These are phyloP conservation scores for Xylaria sp. DNA, from an alignment of 2,329 filamentous ascomycete genomes.

Conservation along the genomic window DNA sequence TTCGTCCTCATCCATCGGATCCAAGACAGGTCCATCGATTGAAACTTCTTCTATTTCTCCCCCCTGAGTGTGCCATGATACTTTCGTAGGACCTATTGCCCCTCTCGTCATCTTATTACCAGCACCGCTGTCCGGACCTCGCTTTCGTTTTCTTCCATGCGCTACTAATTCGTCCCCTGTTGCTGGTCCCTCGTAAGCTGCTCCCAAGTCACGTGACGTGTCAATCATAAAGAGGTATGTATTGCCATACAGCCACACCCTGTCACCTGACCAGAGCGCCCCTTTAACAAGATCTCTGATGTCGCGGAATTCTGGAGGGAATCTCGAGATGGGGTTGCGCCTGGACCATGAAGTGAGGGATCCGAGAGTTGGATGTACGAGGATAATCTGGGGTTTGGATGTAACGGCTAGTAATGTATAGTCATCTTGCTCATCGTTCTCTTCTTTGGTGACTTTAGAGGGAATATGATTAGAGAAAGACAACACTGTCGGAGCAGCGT, in stretches of 20 bases:
- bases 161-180: slow-evolving; percentile 47
- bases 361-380: slow-evolving; percentile 83
- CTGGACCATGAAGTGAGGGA: slow-evolving; percentile 86
- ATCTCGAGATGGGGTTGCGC: slow-evolving; percentile 78
- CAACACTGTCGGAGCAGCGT: slow-evolving; percentile 71
- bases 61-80: slow-evolving; percentile 42
- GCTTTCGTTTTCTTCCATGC: slow-evolving; percentile 65
- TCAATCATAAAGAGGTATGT: slow-evolving; percentile 95
- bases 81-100: slow-evolving; percentile 48
- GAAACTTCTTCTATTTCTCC: slow-evolving; percentile 44
- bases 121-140: slow-evolving; percentile 62
- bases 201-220: slow-evolving; percentile 74
- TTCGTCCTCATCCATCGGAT: slow-evolving; percentile 49
- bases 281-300: slow-evolving; percentile 86
- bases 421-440: slow-evolving; percentile 53
- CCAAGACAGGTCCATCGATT: slow-evolving; percentile 42
- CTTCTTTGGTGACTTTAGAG: slow-evolving; percentile 44
- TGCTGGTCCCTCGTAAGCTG: slow-evolving; percentile 44
- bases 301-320: slow-evolving; percentile 79
- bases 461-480: slow-evolving; percentile 71
- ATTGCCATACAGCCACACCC: slow-evolving; percentile 88
- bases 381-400: slow-evolving; percentile 72
- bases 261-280: slow-evolving; percentile 80
- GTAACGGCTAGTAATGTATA: slow-evolving; percentile 66
- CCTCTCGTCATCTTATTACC: slow-evolving; percentile 63